Base-by-base conservation (phyloP, 2,329 filamentous ascomycete species). In the Nothopassalora personata region DNA sequence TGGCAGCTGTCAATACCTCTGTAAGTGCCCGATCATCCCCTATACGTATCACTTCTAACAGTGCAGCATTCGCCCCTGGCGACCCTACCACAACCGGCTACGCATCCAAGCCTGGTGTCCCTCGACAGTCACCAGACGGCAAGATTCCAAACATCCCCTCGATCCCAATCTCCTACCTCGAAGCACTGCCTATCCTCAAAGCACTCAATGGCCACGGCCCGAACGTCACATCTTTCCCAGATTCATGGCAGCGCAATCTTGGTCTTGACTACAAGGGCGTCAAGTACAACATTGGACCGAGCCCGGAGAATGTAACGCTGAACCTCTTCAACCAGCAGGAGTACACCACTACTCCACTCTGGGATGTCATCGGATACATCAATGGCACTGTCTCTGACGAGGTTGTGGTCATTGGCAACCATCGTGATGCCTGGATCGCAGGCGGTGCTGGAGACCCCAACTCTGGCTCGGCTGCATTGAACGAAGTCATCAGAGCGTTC, bases 41-140 rank as follows among this genome's bases (percentile, higher is more conserved):
- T 9, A 1, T 2, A 9, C 11, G 15, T 8, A 13, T 39, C 1
- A n/a, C 23, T 39, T 57, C 54, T 63, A 47, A 62, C 48, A 36
- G 5, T 28, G 11, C 43, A 84, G 83, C 81, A 64, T 77, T 83
- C 43, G 79, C 80, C 49, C 83, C 84, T 19, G 85, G 85, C 56
- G 85, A 97, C 70, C 93, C 93, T 52, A 96, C 94, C 0, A 97
- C 94, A 0, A 91, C 91, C 18, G 94, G 94, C 10, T 97, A 96
- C 70, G 89, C 93, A 7, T 96, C 91, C 0, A 93, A 93, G 73
- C 93, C 92, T 5, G 93, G 88, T n/a, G 89, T 81, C 27, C 89
- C 90, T 36, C 87, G 93, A 27, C 80, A 85, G 59, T 84, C 90
- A 7, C 84, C 87, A 0, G 80, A 90, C 19, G 79, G 83, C 30